Percentiles rank a stretch among this genome's conserved stretches.
Evolutionary conservation across 2,329 filamentous ascomycete genomes (phyloP).

Genomic region (Sclerotinia glacialis): DNA sequence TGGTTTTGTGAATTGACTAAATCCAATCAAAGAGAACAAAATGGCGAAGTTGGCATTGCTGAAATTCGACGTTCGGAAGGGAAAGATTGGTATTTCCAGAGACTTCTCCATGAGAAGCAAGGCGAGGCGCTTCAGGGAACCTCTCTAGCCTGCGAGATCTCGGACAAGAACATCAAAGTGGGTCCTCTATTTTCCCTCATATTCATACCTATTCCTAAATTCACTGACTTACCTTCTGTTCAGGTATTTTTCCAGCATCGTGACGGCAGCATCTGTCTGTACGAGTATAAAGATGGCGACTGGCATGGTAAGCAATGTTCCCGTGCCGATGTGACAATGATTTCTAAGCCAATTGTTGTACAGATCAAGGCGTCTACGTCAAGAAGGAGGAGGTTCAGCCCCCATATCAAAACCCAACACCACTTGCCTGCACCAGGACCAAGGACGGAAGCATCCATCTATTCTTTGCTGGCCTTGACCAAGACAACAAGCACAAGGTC

Average conservation of each 20-base stretch:
- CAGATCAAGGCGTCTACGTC: slow-evolving; percentile 3
- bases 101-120: background rate
- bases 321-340: background rate
- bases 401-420: background rate
- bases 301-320: slow-evolving; percentile 1
- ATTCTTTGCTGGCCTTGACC: background rate
- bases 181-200: too few species aligned
- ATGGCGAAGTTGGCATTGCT: background rate
- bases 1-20: background rate
- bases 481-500: background rate
- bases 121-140: slow-evolving; percentile 4
- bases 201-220: too few species aligned
- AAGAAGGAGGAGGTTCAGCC: slow-evolving; percentile 5
- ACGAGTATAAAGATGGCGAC: background rate
- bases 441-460: slow-evolving; percentile 7
- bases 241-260: slow-evolving; percentile 12
- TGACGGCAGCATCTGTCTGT: slow-evolving; percentile 10
- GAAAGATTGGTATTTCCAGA: slow-evolving; percentile 10
- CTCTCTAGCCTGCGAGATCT: background rate
- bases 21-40: background rate
- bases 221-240: too few species aligned
- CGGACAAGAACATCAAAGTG: background rate
- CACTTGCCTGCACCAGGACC: slow-evolving; percentile 4
- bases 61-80: slow-evolving; percentile 17
- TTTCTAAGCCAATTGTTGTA: background rate